Conservation (phyloP, 2,329 filamentous ascomycete species). For the Diaporthe eres region DNA sequence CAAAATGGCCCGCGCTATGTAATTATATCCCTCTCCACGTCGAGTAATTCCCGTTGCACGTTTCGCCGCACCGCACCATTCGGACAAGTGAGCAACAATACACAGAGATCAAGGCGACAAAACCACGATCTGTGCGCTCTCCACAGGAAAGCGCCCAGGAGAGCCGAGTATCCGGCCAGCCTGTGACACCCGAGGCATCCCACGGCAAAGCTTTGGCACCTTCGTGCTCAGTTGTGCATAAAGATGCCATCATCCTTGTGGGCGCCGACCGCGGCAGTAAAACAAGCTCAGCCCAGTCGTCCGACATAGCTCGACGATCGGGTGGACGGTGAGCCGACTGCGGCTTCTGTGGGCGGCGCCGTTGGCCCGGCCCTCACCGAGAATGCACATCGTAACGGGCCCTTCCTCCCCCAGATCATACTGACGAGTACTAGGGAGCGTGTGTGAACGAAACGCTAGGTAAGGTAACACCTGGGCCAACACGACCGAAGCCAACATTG, state of each 20-base stretch:
- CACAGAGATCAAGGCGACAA: constrained; percentile 17
- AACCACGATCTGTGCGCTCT: neutral
- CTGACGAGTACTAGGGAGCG: too few relatives aligned
- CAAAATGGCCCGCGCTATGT: neutral
- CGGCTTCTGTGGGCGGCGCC: neutral
- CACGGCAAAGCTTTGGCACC: neutral
- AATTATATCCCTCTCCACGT: constrained; percentile 1
- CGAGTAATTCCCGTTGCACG: neutral
- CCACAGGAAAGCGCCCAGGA: neutral
- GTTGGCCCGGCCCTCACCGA: neutral
- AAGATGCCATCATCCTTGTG: constrained; percentile 14
- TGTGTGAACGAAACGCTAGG: neutral
- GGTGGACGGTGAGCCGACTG: neutral
- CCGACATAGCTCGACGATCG: neutral
- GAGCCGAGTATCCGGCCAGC: constrained; percentile 2
- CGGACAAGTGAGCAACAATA: constrained; percentile 11
- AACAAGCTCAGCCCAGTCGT: constrained; percentile 1
- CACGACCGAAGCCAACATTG: neutral
- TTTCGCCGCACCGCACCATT: neutral
- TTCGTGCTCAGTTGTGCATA: constrained; percentile 9
- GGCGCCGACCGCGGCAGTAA: constrained; percentile 13
- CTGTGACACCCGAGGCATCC: neutral
- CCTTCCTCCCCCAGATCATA: too few relatives aligned
- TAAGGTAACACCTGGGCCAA: neutral
- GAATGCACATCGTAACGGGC: neutral